phyloP scores from a whole-genome alignment of 2,329 filamentous ascomycete species.

The Cercospora zeae-maydis region DNA sequence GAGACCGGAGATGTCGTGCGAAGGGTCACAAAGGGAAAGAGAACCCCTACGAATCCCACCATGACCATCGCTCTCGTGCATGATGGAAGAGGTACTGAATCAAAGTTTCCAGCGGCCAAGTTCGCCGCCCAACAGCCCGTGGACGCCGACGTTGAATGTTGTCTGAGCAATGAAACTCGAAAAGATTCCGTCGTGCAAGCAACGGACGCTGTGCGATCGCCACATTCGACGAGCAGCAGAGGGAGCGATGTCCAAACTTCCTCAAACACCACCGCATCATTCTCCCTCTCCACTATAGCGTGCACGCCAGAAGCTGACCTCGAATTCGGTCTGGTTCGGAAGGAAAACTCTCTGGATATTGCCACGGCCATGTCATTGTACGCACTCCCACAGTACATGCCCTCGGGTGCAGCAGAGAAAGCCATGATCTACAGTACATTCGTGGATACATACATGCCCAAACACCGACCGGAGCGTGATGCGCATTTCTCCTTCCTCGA shows the following conservation, averaged over 20 bases:
- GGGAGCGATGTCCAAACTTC: neutral
- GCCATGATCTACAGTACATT: constrained; percentile 29
- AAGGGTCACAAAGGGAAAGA: constrained; percentile 16
- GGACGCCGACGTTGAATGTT: neutral
- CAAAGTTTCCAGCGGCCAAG: neutral
- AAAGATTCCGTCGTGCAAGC: neutral
- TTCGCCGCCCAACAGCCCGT: too few relatives aligned
- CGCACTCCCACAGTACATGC: constrained; percentile 12
- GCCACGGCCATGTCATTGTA: constrained; percentile 13
- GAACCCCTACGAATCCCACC: neutral
- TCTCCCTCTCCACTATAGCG: neutral
- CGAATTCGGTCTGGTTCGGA: neutral
- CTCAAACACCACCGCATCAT: neutral
- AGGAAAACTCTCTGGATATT: neutral
- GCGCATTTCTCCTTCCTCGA: constrained; percentile 28
- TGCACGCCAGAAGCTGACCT: neutral
- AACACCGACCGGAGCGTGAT: constrained; percentile 13
- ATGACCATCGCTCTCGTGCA: neutral
- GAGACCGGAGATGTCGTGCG: constrained; percentile 26
- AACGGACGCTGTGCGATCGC: neutral
- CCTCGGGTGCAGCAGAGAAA: constrained; percentile 20
- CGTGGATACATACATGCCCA: constrained; percentile 33
- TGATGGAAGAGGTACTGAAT: neutral
- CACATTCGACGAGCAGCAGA: neutral
- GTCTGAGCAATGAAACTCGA: neutral